Percentiles rank a stretch among this genome's conserved stretches.
Conservation (phyloP, 257 asterid species). For the Petrea volubilis region DNA sequence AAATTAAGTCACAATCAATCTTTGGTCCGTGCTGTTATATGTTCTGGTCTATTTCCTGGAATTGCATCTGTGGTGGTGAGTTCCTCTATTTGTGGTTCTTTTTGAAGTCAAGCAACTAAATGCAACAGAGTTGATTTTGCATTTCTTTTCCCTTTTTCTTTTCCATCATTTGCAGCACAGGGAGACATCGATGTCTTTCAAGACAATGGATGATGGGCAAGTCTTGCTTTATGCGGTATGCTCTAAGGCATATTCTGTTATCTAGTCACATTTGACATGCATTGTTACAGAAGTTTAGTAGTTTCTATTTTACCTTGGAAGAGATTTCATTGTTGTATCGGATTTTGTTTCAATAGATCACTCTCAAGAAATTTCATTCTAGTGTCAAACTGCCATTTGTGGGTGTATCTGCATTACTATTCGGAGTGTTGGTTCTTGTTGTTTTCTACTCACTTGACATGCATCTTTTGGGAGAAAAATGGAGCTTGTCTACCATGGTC, state of each 20-base stretch:
- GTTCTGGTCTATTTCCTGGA: slow-evolving; percentile 97
- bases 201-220: slow-evolving; percentile 98
- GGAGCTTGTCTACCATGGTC: no score
- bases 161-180: slow-evolving; percentile 73
- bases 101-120: slow-evolving; percentile 3
- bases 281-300: slow-evolving; percentile 15
- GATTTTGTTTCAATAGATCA: not conserved
- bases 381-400: not conserved
- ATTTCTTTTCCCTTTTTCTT: not conserved
- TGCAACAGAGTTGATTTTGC: slow-evolving; percentile 6
- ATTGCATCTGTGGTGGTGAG: slow-evolving; percentile 93
- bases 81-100: slow-evolving; percentile 10
- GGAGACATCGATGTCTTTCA: slow-evolving; percentile 96
- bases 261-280: slow-evolving; percentile 12
- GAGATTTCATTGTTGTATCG: not conserved
- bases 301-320: slow-evolving; percentile 3
- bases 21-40: slow-evolving; percentile 96
- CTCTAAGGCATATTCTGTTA: slow-evolving; percentile 17
- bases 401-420: not conserved
- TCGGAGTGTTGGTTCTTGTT: not conserved
- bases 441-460: not conserved
- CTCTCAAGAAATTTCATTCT: not conserved
- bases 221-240: slow-evolving; percentile 95
- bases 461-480: no score
- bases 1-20: slow-evolving; percentile 87